Conservation (phyloP, 148 eudicot genomes). For the Simmondsia chinensis region DNA sequence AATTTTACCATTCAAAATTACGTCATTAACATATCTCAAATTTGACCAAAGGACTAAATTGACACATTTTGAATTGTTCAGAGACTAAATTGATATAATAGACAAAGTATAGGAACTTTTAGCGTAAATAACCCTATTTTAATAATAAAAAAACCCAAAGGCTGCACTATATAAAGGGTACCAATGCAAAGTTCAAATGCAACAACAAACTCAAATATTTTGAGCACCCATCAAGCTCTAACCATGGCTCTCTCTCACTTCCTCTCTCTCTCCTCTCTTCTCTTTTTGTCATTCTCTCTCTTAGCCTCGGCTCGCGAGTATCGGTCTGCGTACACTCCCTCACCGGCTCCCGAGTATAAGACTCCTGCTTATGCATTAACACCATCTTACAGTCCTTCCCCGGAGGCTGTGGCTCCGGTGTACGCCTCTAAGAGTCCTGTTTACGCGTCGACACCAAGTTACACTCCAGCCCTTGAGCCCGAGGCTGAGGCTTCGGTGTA, state of each 20-base stretch:
- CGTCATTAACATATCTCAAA: no score
- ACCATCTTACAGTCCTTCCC: not conserved
- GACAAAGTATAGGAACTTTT: no score
- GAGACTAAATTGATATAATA: no score
- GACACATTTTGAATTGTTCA: no score
- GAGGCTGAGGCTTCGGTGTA: no score
- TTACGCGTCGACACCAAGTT: not conserved
- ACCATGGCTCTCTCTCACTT: slow-evolving; percentile 8
- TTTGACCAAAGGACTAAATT: no score
- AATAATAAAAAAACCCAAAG: not conserved
- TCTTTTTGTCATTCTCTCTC: not conserved
- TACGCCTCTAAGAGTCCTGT: no score
- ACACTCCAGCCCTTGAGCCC: not conserved
- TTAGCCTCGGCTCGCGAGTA: not conserved
- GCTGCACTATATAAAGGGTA: not conserved
- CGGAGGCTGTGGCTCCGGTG: not conserved
- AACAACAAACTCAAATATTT: not conserved
- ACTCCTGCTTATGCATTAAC: not conserved
- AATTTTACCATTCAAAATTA: no score
- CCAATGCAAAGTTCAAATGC: not conserved
- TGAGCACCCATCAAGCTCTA: not conserved
- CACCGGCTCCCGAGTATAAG: not conserved
- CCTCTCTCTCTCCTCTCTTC: slow-evolving; percentile 4
- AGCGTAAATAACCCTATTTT: no score
- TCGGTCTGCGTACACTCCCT: no score